phyloP scores from a whole-genome alignment of 1,139 yeast genomes.

The Hemisphaericaspora xylanilytica region DNA sequence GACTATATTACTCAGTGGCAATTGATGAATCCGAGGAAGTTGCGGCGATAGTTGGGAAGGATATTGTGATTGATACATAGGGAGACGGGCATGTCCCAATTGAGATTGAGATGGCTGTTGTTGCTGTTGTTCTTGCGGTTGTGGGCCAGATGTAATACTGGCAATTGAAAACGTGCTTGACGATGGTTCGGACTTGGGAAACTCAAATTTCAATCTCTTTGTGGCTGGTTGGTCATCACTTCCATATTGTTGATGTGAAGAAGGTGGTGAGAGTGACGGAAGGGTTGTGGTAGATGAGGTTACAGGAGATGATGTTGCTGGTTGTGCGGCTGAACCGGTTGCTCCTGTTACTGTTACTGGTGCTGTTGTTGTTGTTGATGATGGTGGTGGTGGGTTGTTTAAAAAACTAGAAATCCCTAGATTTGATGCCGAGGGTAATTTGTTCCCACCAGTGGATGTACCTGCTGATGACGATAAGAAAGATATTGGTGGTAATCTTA shows the following conservation, averaged over 20 bases:
- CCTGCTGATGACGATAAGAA: conserved; percentile 6
- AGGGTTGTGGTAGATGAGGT: conserved; percentile 10
- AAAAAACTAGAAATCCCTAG: conserved; percentile 8
- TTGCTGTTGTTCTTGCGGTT: conserved; percentile 5
- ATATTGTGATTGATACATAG: conserved; percentile 2
- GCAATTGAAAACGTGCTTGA: neutral
- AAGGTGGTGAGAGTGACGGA: conserved; percentile 5
- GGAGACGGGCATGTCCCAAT: neutral
- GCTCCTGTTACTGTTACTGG: conserved; percentile 1
- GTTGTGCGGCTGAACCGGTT: neutral
- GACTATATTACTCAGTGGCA: neutral
- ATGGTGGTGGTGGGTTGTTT: conserved; percentile 6
- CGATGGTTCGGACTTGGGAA: neutral
- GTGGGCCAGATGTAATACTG: conserved; percentile 5
- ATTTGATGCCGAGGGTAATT: conserved; percentile 6
- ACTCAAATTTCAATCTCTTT: conserved; percentile 3
- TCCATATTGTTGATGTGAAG: neutral
- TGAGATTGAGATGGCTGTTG: conserved; percentile 9
- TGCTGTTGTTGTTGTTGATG: conserved; percentile 2
- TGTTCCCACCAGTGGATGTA: neutral
- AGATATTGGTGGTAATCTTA: conserved; percentile 11
- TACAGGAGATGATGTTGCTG: conserved; percentile 3
- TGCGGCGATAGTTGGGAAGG: conserved; percentile 2
- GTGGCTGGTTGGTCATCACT: conserved; percentile 6
- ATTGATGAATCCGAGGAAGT: conserved; percentile 5